Conservation (phyloP, 768 basidiomycete genomes). For the Auricularia heimuer region DNA sequence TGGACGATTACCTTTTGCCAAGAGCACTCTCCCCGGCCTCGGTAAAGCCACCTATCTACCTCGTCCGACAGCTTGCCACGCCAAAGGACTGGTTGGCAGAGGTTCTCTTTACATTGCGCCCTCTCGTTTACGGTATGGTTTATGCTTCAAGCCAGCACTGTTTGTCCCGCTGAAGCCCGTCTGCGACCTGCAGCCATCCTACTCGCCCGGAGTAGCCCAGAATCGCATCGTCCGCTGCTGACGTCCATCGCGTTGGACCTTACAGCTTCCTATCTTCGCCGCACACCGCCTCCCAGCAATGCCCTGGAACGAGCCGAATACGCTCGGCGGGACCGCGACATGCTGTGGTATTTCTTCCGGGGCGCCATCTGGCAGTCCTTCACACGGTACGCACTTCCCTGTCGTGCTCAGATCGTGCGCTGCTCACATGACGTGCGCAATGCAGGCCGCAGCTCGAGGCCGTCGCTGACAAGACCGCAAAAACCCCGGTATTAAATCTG, state of each 20-base stretch:
- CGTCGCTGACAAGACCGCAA: slow-evolving; percentile 44
- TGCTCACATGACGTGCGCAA: background rate
- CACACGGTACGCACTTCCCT: slow-evolving; percentile 42
- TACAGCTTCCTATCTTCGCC: slow-evolving; percentile 63
- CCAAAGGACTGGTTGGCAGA: slow-evolving; percentile 71
- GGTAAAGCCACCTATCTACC: slow-evolving; percentile 59
- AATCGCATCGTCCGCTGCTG: slow-evolving; percentile 49
- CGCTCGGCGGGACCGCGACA: slow-evolving; percentile 69
- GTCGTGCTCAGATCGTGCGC: background rate
- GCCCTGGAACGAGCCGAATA: slow-evolving; percentile 68
- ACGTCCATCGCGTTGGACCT: slow-evolving; percentile 60
- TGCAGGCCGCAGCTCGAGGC: slow-evolving; percentile 64
- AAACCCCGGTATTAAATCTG: slow-evolving; percentile 56
- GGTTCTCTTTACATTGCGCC: slow-evolving; percentile 57
- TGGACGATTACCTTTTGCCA: slow-evolving; percentile 75
- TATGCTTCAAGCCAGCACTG: too few species aligned
- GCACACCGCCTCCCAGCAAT: slow-evolving; percentile 51
- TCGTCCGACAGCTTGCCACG: slow-evolving; percentile 50
- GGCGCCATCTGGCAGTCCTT: slow-evolving; percentile 78
- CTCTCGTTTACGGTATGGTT: slow-evolving; percentile 62
- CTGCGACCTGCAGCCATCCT: slow-evolving; percentile 25
- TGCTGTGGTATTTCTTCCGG: slow-evolving; percentile 77
- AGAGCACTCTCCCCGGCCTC: slow-evolving; percentile 67
- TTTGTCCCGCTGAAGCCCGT: background rate
- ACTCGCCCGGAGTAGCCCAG: slow-evolving; percentile 23